phyloP scores from a whole-genome alignment of 1,139 yeast genomes.

The Debaryomyces fabryi region DNA sequence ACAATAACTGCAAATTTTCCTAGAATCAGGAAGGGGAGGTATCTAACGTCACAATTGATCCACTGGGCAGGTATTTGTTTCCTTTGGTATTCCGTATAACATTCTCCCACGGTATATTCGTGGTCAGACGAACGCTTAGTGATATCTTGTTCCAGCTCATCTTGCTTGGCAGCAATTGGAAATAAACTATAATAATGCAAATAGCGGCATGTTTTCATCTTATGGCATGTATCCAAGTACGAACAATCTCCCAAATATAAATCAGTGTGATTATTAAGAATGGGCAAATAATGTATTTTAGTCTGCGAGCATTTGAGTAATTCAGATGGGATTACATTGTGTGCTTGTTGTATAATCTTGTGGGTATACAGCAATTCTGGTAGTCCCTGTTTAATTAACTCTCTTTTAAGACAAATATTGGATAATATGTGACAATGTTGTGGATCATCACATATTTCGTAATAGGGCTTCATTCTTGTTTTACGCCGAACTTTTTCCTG shows the following conservation, averaged over 20 bases:
- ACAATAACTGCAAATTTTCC: constrained; percentile 88
- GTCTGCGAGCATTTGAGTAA: constrained; percentile 43
- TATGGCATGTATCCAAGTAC: constrained; percentile 90
- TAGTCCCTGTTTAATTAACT: constrained; percentile 21
- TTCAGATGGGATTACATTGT: constrained; percentile 28
- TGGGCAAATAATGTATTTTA: constrained; percentile 66
- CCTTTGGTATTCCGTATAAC: constrained; percentile 40
- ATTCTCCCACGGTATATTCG: constrained; percentile 62
- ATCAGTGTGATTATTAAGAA: constrained; percentile 61
- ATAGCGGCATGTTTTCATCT: constrained; percentile 76
- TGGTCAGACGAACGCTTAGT: constrained; percentile 19
- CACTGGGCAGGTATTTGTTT: constrained; percentile 66
- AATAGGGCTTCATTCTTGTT: constrained; percentile 45
- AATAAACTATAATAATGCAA: constrained; percentile 72
- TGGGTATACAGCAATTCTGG: constrained; percentile 16
- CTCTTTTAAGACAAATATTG: constrained; percentile 27
- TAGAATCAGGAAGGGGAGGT: constrained; percentile 64
- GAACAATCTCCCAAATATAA: constrained; percentile 85
- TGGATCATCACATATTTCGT: constrained; percentile 53
- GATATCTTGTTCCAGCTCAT: constrained; percentile 22
- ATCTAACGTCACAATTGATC: constrained; percentile 82
- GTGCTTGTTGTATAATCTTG: constrained; percentile 22
- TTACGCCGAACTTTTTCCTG: constrained; percentile 43
- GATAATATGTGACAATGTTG: constrained; percentile 47
- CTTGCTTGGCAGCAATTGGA: constrained; percentile 35